These are phyloP conservation scores for Acanthamoeba rhysodes DNA, from an alignment of 208 protist genomes.

Conservation along the genomic window DNA sequence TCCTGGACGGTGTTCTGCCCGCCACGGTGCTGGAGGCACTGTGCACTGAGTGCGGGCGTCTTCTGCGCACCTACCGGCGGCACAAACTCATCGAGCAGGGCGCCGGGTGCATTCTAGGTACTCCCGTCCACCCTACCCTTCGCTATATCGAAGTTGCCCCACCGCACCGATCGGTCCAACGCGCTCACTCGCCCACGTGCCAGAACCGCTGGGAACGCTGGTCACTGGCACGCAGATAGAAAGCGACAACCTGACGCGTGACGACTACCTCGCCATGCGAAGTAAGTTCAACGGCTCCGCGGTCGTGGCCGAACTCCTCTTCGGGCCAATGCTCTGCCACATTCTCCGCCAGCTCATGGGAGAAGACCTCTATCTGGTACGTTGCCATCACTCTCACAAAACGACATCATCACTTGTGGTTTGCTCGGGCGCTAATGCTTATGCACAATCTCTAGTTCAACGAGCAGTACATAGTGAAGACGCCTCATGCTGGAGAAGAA, in stretches of 20 bases:
- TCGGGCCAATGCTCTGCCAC: neutral
- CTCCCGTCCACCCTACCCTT: neutral
- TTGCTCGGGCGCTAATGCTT: too few relatives aligned
- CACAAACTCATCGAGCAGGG: neutral
- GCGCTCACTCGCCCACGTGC: neutral
- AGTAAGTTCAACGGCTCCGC: neutral
- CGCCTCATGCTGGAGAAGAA: slow-evolving; percentile 10
- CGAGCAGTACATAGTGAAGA: slow-evolving; percentile 77
- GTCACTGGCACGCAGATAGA: neutral
- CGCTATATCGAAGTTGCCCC: neutral
- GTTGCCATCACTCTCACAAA: neutral
- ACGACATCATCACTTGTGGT: neutral
- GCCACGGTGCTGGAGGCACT: neutral
- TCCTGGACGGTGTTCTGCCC: neutral
- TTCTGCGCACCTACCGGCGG: neutral
- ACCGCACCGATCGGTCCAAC: neutral
- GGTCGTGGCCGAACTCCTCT: neutral
- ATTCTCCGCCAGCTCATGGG: slow-evolving; percentile 23
- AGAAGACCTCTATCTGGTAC: slow-evolving; percentile 6
- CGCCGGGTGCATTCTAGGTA: slow-evolving; percentile 8
- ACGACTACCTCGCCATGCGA: neutral
- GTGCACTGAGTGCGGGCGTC: neutral
- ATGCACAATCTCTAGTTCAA: slow-evolving; percentile 37
- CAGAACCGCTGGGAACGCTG: neutral
- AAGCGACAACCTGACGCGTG: neutral